phyloP scores from a whole-genome alignment of 2,329 filamentous ascomycete genomes.

The Cryphonectria parasitica region DNA sequence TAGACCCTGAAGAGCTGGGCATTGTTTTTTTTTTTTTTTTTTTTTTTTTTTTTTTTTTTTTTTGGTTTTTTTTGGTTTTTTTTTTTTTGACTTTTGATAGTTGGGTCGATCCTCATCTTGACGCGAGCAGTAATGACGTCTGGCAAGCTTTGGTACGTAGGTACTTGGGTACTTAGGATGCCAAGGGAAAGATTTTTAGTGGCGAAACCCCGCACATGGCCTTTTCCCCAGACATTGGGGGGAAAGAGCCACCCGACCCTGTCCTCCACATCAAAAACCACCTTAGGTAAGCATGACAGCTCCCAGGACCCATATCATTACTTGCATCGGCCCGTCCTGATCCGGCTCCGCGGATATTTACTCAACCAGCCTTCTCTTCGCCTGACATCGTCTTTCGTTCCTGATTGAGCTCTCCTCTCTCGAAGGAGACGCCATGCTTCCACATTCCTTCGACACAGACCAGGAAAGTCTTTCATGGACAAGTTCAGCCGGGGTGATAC shows the following conservation, averaged over 20 bases:
- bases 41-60: not conserved
- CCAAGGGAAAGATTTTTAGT: not conserved
- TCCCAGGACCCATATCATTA: not conserved
- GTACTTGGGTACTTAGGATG: not conserved
- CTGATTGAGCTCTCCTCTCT: not conserved
- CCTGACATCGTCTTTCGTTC: not conserved
- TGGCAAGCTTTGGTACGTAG: not conserved
- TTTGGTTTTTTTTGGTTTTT: not conserved
- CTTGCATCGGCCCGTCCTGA: not conserved
- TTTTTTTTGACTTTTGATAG: not conserved
- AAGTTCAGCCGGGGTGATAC: not conserved
- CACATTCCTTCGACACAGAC: not conserved
- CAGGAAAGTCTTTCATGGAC: not conserved
- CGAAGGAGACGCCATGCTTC: not conserved
- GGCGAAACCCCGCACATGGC: conserved; percentile 3
- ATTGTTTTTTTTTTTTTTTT: not conserved
- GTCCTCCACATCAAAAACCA: not conserved
- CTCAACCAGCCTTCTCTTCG: not conserved
- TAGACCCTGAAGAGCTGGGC: not conserved
- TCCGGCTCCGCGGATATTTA: not conserved
- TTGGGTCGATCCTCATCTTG: conserved; percentile 7
- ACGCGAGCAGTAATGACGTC: not conserved
- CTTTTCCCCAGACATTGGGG: not conserved
- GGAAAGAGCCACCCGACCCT: not conserved
- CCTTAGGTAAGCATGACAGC: not conserved